Evolutionary conservation across 2,329 filamentous ascomycete genomes (phyloP), one percentile per base, ranked within the genome.

Genomic region (Aspergillus ibericus): DNA sequence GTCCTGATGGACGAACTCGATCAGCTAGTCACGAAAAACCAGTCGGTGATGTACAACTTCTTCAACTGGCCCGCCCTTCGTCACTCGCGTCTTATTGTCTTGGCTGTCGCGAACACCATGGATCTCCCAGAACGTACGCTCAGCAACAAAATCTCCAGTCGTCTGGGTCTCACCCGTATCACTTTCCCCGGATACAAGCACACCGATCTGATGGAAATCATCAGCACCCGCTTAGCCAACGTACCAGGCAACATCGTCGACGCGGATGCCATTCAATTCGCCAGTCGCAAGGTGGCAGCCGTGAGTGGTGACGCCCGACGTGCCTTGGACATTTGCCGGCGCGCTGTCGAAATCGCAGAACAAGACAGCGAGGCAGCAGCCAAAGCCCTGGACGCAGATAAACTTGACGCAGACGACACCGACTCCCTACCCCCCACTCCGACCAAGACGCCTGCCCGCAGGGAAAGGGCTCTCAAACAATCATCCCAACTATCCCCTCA

Each of bases 21-120:
- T 73, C 95, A 99, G 77, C 85, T 99, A 7, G 96, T 99, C 5
- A 99, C 95, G 12, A 95, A 93, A 71, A 98, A 96, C 70, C 96
- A 99, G 75, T 93, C 91, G n/a, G 95, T 99, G 77, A 99, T 99
- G 95, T 99, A 99, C 80, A 99, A 99, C 76, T 99, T 99, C 76
- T 99, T 99, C 84, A 99, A 99, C 72, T 99, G 95, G 95, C 95
- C 95, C 4, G 90, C 91, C 10, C 81, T 98, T 55, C 86, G 91
- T 51, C 93, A 99, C 75, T 96, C 92, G 55, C 87, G 93, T 50
- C 82, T 99, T 46, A 97, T 99, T 73, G 96, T 99, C 6, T 85
- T 99, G 6, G 96, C 96, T 10, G 95, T 99, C 16, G 96, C 95
- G 53, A 99, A 99, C 75, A 99, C 95, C 22, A 99, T 99, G 95